Evolutionary conservation across 2,329 filamentous ascomycete genomes (phyloP).

Genomic region (Sporothrix brasiliensis): DNA sequence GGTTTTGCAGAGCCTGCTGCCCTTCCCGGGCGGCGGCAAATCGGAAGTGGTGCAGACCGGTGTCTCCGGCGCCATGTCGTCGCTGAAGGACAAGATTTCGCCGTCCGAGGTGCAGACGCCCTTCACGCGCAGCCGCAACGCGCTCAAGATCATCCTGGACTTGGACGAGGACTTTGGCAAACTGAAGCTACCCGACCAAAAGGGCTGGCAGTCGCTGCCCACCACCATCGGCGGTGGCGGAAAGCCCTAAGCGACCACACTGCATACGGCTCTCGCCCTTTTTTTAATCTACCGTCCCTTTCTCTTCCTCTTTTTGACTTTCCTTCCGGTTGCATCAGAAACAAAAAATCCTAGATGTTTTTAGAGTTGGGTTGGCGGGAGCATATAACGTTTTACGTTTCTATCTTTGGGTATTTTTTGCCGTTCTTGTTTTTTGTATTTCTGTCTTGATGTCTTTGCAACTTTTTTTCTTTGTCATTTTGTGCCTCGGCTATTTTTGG

Average conservation of each 20-base stretch:
- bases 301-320: conserved; percentile 12
- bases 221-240: conserved; percentile 49
- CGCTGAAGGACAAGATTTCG: conserved; percentile 22
- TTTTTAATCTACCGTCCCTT: neutral
- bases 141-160: conserved; percentile 92
- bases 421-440: neutral
- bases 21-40: conserved; percentile 69
- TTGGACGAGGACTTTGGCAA: conserved; percentile 91
- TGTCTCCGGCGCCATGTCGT: conserved; percentile 57
- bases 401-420: neutral
- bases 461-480: conserved; percentile 1
- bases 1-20: conserved; percentile 78
- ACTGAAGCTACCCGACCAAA: conserved; percentile 60
- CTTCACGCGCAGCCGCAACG: conserved; percentile 73
- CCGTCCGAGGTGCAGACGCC: conserved; percentile 48
- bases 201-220: conserved; percentile 58
- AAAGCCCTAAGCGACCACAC: neutral
- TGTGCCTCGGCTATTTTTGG: conserved; percentile 1
- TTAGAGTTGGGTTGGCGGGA: conserved; percentile 24
- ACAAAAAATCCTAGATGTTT: neutral
- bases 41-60: conserved; percentile 59
- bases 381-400: conserved; percentile 14
- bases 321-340: conserved; percentile 24
- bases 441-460: conserved; percentile 8
- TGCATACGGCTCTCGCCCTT: neutral